Percentiles rank a stretch among this genome's conserved stretches.
Conservation (phyloP, 1,284 basidiomycete genomes). For the Fistulina hepatica region DNA sequence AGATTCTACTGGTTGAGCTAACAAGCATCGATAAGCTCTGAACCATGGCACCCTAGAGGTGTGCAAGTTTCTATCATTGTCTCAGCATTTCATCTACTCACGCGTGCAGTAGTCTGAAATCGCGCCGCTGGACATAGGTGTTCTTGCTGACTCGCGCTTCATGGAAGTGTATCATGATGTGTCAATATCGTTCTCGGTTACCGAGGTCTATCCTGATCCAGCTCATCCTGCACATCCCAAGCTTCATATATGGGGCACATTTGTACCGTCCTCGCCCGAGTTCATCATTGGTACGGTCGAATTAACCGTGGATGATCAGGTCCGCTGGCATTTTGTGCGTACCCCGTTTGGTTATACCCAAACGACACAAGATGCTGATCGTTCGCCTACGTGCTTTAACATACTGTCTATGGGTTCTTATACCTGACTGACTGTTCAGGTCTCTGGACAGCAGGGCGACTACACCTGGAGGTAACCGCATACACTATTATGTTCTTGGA, state of each 20-base stretch:
- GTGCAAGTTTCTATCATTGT: neutral
- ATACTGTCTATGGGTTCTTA: neutral
- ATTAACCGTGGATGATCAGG: slow-evolving; percentile 42
- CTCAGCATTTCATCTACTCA: neutral
- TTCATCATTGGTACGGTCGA: slow-evolving; percentile 44
- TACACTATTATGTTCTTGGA: neutral
- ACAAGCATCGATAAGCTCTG: slow-evolving; percentile 3
- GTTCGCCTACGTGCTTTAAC: neutral
- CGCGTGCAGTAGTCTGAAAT: slow-evolving; percentile 9
- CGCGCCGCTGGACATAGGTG: slow-evolving; percentile 28
- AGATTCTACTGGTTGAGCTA: slow-evolving; percentile 3
- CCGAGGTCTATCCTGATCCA: slow-evolving; percentile 31
- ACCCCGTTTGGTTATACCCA: neutral
- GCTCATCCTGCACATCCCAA: slow-evolving; percentile 39
- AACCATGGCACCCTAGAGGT: slow-evolving; percentile 12
- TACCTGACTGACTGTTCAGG: slow-evolving; percentile 25
- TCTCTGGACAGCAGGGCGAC: slow-evolving; percentile 45
- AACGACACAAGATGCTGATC: neutral
- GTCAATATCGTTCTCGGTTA: slow-evolving; percentile 35
- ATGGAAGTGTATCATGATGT: slow-evolving; percentile 41
- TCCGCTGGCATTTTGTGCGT: slow-evolving; percentile 58
- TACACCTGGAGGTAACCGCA: slow-evolving; percentile 49
- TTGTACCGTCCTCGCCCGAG: slow-evolving; percentile 31
- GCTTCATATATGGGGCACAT: slow-evolving; percentile 43
- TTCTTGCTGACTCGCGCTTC: slow-evolving; percentile 41